These are phyloP conservation scores for Coffea canephora DNA, from an alignment of 257 asterid species.

Conservation along the genomic window DNA sequence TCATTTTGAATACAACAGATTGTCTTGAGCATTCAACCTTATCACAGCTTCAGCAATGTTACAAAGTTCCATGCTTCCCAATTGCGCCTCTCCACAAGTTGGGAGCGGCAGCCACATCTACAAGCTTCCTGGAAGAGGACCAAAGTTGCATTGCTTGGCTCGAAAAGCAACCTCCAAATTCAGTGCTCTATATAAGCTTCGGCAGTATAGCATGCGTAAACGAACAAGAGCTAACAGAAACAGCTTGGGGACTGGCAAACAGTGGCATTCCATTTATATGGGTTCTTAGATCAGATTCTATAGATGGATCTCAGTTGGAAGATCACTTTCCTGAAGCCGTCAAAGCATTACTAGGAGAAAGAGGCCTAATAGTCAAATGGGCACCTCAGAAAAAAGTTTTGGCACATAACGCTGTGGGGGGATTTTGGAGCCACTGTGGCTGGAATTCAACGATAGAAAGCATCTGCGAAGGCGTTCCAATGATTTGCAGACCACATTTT, in stretches of 20 bases:
- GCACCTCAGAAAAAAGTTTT: constrained; percentile 40
- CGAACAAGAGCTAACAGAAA: constrained; percentile 30
- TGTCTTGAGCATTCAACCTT: constrained; percentile 25
- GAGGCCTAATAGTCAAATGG: constrained; percentile 48
- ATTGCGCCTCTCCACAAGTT: constrained; percentile 62
- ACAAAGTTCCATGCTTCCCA: constrained; percentile 45
- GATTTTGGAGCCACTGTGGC: constrained; percentile 33
- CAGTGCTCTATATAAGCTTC: constrained; percentile 46
- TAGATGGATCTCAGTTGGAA: too few species aligned
- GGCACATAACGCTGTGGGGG: constrained; percentile 39
- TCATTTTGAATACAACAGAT: constrained; percentile 32
- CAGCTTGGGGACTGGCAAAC: constrained; percentile 38
- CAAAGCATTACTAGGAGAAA: too few species aligned
- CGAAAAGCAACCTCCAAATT: constrained; percentile 23
- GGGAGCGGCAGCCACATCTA: constrained; percentile 28
- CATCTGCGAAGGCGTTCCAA: too few species aligned
- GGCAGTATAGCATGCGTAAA: constrained; percentile 38
- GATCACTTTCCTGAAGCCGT: too few species aligned
- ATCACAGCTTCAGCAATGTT: constrained; percentile 25
- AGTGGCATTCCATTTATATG: background rate
- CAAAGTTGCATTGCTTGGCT: constrained; percentile 31
- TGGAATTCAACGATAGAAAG: too few species aligned
- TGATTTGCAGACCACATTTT: too few species aligned
- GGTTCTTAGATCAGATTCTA: too few species aligned
- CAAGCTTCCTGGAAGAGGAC: constrained; percentile 28